Conservation (phyloP, 2,329 filamentous ascomycete species). For the Elsinoe fawcettii region DNA sequence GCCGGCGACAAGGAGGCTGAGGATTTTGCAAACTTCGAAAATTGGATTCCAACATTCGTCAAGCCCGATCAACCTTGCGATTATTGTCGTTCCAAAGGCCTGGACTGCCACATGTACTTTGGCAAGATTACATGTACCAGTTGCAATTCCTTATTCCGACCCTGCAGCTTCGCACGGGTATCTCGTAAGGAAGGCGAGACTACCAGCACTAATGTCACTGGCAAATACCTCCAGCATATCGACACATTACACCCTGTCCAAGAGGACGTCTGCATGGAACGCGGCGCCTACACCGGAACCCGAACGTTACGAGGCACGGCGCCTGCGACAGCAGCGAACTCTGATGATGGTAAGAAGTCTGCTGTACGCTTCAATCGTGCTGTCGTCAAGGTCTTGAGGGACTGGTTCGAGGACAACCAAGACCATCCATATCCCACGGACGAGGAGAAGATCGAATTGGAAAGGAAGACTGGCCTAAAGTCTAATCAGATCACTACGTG, state of each 20-base stretch:
- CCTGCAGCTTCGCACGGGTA: conserved; percentile 39
- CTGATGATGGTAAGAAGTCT: conserved; percentile 44
- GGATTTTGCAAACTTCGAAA: conserved; percentile 38
- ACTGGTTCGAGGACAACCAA: conserved; percentile 73
- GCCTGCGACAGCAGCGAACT: conserved; percentile 18
- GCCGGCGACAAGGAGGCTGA: conserved; percentile 14
- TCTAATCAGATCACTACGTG: conserved; percentile 83
- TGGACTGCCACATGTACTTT: conserved; percentile 39
- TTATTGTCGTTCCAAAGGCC: conserved; percentile 40
- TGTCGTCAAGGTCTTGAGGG: conserved; percentile 71
- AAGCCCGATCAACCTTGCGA: conserved; percentile 41
- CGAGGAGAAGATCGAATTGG: conserved; percentile 73
- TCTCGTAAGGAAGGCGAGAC: conserved; percentile 24
- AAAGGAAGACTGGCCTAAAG: conserved; percentile 70
- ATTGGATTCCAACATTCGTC: conserved; percentile 41
- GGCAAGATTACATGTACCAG: conserved; percentile 38
- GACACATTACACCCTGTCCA: conserved; percentile 42
- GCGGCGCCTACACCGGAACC: conserved; percentile 30
- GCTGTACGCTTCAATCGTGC: conserved; percentile 72
- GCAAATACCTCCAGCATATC: conserved; percentile 28
- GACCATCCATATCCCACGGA: conserved; percentile 84
- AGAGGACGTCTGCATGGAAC: conserved; percentile 33
- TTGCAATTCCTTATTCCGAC: conserved; percentile 41
- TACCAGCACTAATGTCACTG: conserved; percentile 21
- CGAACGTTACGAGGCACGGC: conserved; percentile 27